A percentile compares a stretch with the other conserved stretches of the same genome.
phyloP scores from a whole-genome alignment of 352 stramenopile species.

The Globisporangium paroecandrum region DNA sequence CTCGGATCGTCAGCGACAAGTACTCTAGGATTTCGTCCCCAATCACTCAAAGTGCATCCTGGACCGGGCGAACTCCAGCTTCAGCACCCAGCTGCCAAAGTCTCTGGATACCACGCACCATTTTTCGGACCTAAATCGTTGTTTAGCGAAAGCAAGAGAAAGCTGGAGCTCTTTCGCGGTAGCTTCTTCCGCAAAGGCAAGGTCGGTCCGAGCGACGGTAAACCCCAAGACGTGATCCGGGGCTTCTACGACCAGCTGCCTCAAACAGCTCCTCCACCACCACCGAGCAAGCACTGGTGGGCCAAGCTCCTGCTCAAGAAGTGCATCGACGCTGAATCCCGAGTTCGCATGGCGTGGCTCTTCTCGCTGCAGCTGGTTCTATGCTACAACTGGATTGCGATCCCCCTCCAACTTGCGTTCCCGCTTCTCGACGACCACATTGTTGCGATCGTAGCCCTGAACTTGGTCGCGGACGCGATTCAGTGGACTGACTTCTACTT shows the following conservation, averaged over 20 bases:
- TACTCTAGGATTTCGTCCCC: background rate
- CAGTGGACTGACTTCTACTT: slow-evolving; percentile 49
- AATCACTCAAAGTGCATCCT: background rate
- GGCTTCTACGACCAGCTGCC: slow-evolving; percentile 54
- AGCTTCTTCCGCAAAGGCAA: slow-evolving; percentile 34
- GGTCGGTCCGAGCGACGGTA: slow-evolving; percentile 21
- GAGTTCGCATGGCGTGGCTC: slow-evolving; percentile 44
- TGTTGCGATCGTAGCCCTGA: slow-evolving; percentile 30
- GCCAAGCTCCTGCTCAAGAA: slow-evolving; percentile 23
- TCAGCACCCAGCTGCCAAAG: background rate
- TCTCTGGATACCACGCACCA: background rate
- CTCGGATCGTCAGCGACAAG: background rate
- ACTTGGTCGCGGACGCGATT: slow-evolving; percentile 29
- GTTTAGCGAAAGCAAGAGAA: slow-evolving; percentile 19
- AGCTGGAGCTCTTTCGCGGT: slow-evolving; percentile 26
- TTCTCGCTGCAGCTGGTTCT: slow-evolving; percentile 31
- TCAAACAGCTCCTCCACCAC: slow-evolving; percentile 20
- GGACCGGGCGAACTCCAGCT: background rate
- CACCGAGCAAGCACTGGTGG: slow-evolving; percentile 30
- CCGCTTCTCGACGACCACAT: slow-evolving; percentile 26
- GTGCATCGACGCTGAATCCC: slow-evolving; percentile 41
- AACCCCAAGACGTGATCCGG: slow-evolving; percentile 39
- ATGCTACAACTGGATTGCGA: slow-evolving; percentile 54
- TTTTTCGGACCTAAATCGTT: slow-evolving; percentile 12
- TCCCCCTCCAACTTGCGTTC: slow-evolving; percentile 52